Percentiles rank a stretch among this genome's conserved stretches.
Conservation (phyloP, 306 rosid genomes). For the Adenanthera pavonina region DNA sequence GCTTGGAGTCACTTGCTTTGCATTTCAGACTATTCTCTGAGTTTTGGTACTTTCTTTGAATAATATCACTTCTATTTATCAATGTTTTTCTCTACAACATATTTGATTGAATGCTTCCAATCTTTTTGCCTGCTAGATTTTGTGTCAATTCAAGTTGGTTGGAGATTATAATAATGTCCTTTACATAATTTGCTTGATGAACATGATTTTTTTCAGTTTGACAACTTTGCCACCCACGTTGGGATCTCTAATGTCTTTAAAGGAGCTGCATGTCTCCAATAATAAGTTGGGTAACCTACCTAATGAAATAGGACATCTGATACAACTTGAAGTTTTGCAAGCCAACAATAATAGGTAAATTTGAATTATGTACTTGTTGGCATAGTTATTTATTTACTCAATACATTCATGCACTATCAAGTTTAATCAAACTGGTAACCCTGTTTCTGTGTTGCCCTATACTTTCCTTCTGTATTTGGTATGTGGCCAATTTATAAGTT, state of each 20-base stretch:
- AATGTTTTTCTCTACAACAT: neutral
- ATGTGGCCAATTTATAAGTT: slow-evolving; percentile 22
- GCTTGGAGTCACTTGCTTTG: slow-evolving; percentile 11
- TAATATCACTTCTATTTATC: slow-evolving; percentile 21
- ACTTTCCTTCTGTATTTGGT: slow-evolving; percentile 17
- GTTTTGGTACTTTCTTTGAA: slow-evolving; percentile 18
- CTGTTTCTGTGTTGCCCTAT: neutral
- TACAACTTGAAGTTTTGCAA: slow-evolving; percentile 71
- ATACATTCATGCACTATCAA: slow-evolving; percentile 8
- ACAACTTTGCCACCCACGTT: slow-evolving; percentile 67
- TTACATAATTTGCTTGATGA: slow-evolving; percentile 23
- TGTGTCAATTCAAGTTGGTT: slow-evolving; percentile 19
- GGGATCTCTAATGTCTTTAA: slow-evolving; percentile 68
- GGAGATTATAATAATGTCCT: neutral
- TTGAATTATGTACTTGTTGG: slow-evolving; percentile 8
- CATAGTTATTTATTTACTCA: slow-evolving; percentile 14
- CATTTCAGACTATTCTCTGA: slow-evolving; percentile 16
- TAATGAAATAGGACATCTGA: slow-evolving; percentile 63
- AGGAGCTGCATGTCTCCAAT: slow-evolving; percentile 68
- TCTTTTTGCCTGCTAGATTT: slow-evolving; percentile 12
- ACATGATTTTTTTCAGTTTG: slow-evolving; percentile 57
- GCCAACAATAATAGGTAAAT: slow-evolving; percentile 78
- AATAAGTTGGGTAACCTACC: slow-evolving; percentile 80
- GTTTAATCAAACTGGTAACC: slow-evolving; percentile 11
- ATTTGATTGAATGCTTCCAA: slow-evolving; percentile 16